A percentile compares a stretch with the other conserved stretches of the same genome.
phyloP scores from a whole-genome alignment of 1,284 basidiomycete genomes.

The Ustilago crameri region DNA sequence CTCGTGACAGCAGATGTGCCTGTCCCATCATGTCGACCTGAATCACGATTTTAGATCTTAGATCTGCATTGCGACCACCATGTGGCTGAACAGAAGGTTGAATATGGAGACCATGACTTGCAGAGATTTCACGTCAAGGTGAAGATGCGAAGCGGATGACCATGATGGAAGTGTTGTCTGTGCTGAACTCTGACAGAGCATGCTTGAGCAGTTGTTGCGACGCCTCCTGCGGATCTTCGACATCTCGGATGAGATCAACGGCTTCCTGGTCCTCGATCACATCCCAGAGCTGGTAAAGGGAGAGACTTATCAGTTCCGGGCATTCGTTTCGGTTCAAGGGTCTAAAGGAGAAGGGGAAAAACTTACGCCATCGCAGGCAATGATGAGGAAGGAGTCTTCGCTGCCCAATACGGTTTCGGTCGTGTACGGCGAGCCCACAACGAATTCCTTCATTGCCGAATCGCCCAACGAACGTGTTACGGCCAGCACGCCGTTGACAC shows the following conservation, averaged over 20 bases:
- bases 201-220: slow-evolving; percentile 82
- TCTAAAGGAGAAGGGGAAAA: neutral
- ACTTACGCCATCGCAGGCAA: slow-evolving; percentile 96
- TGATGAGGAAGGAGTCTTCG: slow-evolving; percentile 92
- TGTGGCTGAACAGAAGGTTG: no score
- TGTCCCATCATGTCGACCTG: no score
- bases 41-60: no score
- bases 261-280: slow-evolving; percentile 91
- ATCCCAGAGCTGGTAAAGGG: slow-evolving; percentile 86
- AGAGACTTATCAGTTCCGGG: slow-evolving; percentile 5
- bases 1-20: no score
- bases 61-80: no score
- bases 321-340: neutral
- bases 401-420: slow-evolving; percentile 91
- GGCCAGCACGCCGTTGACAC: slow-evolving; percentile 93
- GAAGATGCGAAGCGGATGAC: slow-evolving; percentile 56
- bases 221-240: slow-evolving; percentile 84
- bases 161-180: slow-evolving; percentile 77
- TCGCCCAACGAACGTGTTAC: slow-evolving; percentile 97
- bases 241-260: slow-evolving; percentile 82
- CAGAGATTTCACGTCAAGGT: neutral
- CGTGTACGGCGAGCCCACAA: slow-evolving; percentile 96
- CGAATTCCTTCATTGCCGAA: slow-evolving; percentile 99
- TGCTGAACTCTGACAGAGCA: slow-evolving; percentile 86
- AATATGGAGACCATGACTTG: no score